Base-by-base conservation (phyloP, 1,284 basidiomycete genomes). In the Cryptococcus jaspeensis region DNA sequence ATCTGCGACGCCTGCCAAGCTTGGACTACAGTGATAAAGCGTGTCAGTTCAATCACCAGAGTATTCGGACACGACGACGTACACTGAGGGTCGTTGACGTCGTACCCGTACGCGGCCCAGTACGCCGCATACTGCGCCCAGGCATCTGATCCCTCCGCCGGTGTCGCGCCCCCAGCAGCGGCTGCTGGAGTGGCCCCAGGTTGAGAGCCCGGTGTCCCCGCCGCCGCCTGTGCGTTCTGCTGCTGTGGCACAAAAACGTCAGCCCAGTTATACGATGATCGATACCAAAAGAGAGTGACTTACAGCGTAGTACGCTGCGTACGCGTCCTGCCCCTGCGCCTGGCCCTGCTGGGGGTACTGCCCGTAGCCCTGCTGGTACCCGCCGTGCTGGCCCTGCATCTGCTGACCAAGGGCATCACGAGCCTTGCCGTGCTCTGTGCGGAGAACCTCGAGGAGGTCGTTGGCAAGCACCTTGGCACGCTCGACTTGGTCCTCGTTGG, bases 381-480 rank as follows among this genome's bases (percentile, higher is more conserved):
- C 65, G 39, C 69, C 66, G 81, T 81, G 37, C 85, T 73, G 23
- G 41, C 69, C 65, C 81, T 81, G 35, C 85, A 73, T 22, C 81
- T 70, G 18, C 16, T 83, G 62, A 38, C 63, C 61, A 25, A 53
- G 64, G 1, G 72, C 66, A 25, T 62, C 62, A 37, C 75, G 62
- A 3, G 90, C 88, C 78, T 96, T 95, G 35, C 84, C 86, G 72
- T 93, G 90, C 70, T 96, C 92, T 59, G 84, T 81, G 18, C 84
- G 84, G 13, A 97, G 89, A 18, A 95, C 90, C 51, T 88, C 83
- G 7, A 96, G 83, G 7, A 97, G 82, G 73, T 97, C 93, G 60
- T 94, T 90, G 4, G 92, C 91, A 22, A 95, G 81, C 8, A 86
- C 85, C 78, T 92, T 91, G 4, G 93, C 93, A 47, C 89, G 85